These are phyloP conservation scores for Trichosporon inkin DNA, from an alignment of 1,284 basidiomycete species.

Conservation along the genomic window DNA sequence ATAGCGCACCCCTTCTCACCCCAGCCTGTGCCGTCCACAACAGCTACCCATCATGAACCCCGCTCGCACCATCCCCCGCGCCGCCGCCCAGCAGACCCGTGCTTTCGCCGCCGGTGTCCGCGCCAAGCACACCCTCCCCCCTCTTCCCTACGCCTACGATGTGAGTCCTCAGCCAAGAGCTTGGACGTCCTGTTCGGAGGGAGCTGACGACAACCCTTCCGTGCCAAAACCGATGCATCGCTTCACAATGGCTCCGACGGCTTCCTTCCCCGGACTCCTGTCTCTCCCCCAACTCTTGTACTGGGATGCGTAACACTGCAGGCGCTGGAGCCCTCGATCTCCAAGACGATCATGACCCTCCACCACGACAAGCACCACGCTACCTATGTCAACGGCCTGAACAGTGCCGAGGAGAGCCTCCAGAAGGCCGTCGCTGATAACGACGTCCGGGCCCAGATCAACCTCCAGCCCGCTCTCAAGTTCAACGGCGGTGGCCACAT, in stretches of 20 bases:
- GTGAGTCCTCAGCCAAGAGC: slow-evolving; percentile 51
- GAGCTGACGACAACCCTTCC: not conserved
- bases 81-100: slow-evolving; percentile 13
- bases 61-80: slow-evolving; percentile 22
- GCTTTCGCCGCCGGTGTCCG: slow-evolving; percentile 47
- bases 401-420: slow-evolving; percentile 83
- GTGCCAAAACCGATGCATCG: not conserved
- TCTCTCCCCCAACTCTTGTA: not conserved
- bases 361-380: slow-evolving; percentile 97
- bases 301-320: slow-evolving; percentile 18
- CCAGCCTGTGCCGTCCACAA: slow-evolving; percentile 8
- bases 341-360: slow-evolving; percentile 76
- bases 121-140: slow-evolving; percentile 59
- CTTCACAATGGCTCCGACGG: not conserved
- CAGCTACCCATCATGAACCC: slow-evolving; percentile 17
- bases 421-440: slow-evolving; percentile 55
- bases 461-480: slow-evolving; percentile 77
- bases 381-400: slow-evolving; percentile 84
- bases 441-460: slow-evolving; percentile 72
- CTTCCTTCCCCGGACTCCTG: not conserved
- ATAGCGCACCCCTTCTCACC: not conserved
- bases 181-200: not conserved
- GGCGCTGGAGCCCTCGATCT: slow-evolving; percentile 58
- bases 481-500: slow-evolving; percentile 81
- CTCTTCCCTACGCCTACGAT: slow-evolving; percentile 86